These are phyloP conservation scores for Pezicula rhizophila DNA, from an alignment of 2,329 filamentous ascomycete genomes.

Conservation along the genomic window DNA sequence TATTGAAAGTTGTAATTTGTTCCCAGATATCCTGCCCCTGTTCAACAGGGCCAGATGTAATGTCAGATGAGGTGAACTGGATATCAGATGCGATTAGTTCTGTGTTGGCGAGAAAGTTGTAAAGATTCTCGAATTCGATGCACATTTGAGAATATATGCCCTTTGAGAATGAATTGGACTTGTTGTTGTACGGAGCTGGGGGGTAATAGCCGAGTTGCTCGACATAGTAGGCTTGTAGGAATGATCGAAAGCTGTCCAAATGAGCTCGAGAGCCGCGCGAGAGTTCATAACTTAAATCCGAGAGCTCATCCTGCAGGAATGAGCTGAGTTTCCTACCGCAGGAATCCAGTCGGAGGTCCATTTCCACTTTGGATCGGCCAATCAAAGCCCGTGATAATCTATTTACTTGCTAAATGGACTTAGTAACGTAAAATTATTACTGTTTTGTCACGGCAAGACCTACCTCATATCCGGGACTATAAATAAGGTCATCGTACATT, in stretches of 20 bases:
- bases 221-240: slow-evolving; percentile 61
- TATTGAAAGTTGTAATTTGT: slow-evolving; percentile 61
- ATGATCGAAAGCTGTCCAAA: slow-evolving; percentile 65
- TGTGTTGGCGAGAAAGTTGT: slow-evolving; percentile 64
- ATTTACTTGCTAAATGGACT: slow-evolving; percentile 37
- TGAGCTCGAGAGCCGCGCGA: slow-evolving; percentile 55
- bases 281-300: slow-evolving; percentile 59
- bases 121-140: slow-evolving; percentile 64
- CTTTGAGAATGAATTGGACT: slow-evolving; percentile 47
- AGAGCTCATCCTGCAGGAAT: slow-evolving; percentile 68
- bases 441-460: slow-evolving; percentile 20
- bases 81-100: slow-evolving; percentile 37
- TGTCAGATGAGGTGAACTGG: slow-evolving; percentile 38
- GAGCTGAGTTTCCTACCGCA: slow-evolving; percentile 53
- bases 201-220: slow-evolving; percentile 68
- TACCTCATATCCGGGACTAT: slow-evolving; percentile 56
- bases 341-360: slow-evolving; percentile 56
- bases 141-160: slow-evolving; percentile 55
- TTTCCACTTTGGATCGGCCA: slow-evolving; percentile 53
- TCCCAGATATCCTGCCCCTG: slow-evolving; percentile 68
- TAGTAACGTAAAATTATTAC: neutral
- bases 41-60: slow-evolving; percentile 46
- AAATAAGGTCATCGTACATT: slow-evolving; percentile 58
- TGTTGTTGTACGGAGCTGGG: slow-evolving; percentile 40
- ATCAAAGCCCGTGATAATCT: slow-evolving; percentile 58